These are phyloP conservation scores for Chlamydomonas schloesseri DNA, from an alignment of 139 green algal species.

Conservation along the genomic window DNA sequence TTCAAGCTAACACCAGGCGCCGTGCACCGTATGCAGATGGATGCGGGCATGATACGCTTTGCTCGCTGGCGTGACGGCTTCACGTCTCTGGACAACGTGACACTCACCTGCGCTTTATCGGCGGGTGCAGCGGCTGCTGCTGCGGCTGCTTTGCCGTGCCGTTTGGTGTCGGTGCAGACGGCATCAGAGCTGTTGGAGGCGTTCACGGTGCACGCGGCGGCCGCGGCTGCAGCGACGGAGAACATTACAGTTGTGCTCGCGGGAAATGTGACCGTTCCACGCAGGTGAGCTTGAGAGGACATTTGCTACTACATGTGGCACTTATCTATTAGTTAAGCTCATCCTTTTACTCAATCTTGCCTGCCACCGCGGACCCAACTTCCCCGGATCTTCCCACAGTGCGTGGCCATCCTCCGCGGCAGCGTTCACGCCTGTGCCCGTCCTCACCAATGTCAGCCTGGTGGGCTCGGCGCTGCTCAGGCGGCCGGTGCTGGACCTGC, in stretches of 20 bases:
- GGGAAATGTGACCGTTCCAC: background rate
- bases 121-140: background rate
- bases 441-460: background rate
- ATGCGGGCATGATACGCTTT: background rate
- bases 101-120: background rate
- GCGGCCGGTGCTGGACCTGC: conserved; percentile 17
- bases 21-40: background rate
- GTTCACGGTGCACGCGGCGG: background rate
- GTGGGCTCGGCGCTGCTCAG: background rate
- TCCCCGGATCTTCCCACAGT: background rate
- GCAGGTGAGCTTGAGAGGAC: background rate
- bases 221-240: too few species aligned
- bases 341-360: too few species aligned
- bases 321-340: too few species aligned
- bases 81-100: conserved; percentile 20
- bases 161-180: conserved; percentile 5
- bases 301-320: too few species aligned
- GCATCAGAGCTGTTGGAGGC: conserved; percentile 7
- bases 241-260: background rate
- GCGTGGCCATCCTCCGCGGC: background rate
- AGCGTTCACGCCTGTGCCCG: background rate
- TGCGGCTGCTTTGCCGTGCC: background rate
- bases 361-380: too few species aligned
- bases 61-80: background rate
- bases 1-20: too few species aligned